phyloP scores from a whole-genome alignment of 2,329 filamentous ascomycete genomes.

The Phaeosphaeriaceae sp. region DNA sequence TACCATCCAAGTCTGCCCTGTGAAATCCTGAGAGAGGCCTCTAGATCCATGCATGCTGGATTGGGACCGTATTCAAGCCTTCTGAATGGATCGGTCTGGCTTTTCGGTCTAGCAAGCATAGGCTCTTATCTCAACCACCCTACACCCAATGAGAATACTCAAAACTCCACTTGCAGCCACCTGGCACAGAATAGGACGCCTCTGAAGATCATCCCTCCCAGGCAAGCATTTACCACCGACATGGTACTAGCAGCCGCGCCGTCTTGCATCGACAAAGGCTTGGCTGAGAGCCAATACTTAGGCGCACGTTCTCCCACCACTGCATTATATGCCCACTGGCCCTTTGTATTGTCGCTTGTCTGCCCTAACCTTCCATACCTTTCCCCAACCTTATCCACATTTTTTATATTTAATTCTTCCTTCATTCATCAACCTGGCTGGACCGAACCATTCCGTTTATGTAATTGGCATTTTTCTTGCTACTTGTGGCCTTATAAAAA shows the following conservation, averaged over 20 bases:
- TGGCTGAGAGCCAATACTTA: constrained; percentile 42
- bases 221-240: constrained; percentile 5
- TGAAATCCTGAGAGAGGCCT: no score
- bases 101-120: constrained; percentile 9
- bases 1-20: no score
- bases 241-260: not conserved
- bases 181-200: constrained; percentile 5
- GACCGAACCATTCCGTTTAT: constrained; percentile 28
- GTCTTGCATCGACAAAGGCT: constrained; percentile 8
- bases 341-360: constrained; percentile 16
- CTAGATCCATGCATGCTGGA: no score
- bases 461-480: constrained; percentile 18
- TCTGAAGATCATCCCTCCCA: constrained; percentile 21
- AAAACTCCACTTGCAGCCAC: constrained; percentile 2
- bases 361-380: not conserved
- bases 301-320: constrained; percentile 37
- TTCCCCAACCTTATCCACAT: constrained; percentile 1
- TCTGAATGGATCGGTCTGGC: constrained; percentile 16
- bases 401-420: constrained; percentile 21
- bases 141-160: constrained; percentile 13
- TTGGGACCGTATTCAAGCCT: not conserved
- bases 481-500: constrained; percentile 14
- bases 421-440: constrained; percentile 16
- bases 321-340: constrained; percentile 20
- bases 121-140: constrained; percentile 21